Base-by-base conservation (phyloP, 805 yeast species). In the Yamadazyma philogaea region DNA sequence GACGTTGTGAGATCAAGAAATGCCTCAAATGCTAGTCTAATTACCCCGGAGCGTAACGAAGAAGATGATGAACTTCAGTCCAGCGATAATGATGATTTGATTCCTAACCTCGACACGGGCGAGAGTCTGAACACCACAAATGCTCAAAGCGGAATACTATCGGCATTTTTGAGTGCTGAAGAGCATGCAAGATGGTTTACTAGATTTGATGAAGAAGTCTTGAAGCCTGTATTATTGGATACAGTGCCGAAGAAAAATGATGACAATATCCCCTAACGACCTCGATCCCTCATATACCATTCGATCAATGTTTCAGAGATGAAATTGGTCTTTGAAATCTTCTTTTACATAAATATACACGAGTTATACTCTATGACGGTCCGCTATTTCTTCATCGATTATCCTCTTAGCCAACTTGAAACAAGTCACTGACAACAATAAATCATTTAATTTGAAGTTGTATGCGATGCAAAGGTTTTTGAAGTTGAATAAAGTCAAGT, bases 181-280 rank as follows among this genome's bases (percentile, higher is more conserved):
- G 90, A 85, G 50, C 86, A 82, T 47, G 85, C 90, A 8, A 82
- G 78, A 58, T 91, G 99, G 98, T 93, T 93, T 61, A 84, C 87
- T 16, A 84, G 80, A 53, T 87, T 93, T 57, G 99, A 93, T 59
- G 96, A 93, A 54, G 87, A 87, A 58, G 93, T 93, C 17, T 72
- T 93, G 54, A 90, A 90, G 61, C 97, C 97, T 1, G 96, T 88
- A 0, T 74, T 91, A 40, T 73, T 90, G 45, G 98, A 91, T 53
- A 70, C 68, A 46, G 39, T 68, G 37, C 77, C 76, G 34, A 56
- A 51, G 19, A 47, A 47, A 16, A 39, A 48, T 37, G 44, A 46
- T 30, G 45, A 44, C 16, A 27, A 30, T 38, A 33, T n/a, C 12
- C 27, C 37, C 11, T 33, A 31, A n/a, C n/a, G n/a, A n/a, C n/a